These are phyloP conservation scores for Alternaria consortialis DNA, from an alignment of 2,329 filamentous ascomycete genomes.

Conservation along the genomic window DNA sequence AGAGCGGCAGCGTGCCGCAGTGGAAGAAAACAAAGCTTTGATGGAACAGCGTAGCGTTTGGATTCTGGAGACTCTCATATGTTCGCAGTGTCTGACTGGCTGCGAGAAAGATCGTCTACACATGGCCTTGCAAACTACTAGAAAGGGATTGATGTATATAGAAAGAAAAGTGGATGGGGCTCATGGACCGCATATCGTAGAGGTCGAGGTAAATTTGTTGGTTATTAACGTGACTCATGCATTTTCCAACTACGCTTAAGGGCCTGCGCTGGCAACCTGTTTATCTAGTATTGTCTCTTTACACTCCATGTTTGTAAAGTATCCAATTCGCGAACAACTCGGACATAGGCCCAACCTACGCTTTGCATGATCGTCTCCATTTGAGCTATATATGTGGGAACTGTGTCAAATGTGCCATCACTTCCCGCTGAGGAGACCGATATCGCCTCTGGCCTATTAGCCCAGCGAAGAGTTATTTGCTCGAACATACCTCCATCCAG, in stretches of 20 bases:
- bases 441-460: neutral
- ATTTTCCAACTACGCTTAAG: neutral
- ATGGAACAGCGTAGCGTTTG: neutral
- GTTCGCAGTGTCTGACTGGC: neutral
- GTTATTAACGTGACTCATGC: neutral
- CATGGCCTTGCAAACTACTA: too few relatives aligned
- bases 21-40: neutral
- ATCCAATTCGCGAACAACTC: too few relatives aligned
- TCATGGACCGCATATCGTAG: neutral
- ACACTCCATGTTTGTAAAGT: neutral
- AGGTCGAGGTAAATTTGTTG: neutral
- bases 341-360: neutral
- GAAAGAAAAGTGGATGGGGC: too few relatives aligned
- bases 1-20: slow-evolving; percentile 4
- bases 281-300: neutral
- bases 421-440: neutral
- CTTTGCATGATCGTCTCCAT: neutral
- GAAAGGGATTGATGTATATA: neutral
- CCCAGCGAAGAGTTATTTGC: neutral
- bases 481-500: neutral
- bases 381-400: neutral
- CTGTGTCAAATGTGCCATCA: neutral
- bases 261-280: neutral
- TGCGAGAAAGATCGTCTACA: too few relatives aligned
- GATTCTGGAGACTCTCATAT: neutral